Conservation (phyloP, 2,329 filamentous ascomycete species). For the Botrytis fragariae region DNA sequence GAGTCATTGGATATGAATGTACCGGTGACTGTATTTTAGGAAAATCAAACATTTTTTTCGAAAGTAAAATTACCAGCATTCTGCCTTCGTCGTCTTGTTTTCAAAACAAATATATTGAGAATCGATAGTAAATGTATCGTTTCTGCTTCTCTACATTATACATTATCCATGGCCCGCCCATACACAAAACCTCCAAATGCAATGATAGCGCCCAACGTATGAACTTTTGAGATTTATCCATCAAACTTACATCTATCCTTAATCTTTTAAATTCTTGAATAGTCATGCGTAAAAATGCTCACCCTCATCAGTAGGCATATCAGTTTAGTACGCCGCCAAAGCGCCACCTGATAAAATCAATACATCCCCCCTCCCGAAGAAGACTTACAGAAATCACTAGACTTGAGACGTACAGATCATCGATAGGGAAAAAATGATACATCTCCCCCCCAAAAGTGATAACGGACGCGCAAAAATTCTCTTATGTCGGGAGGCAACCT, state of each 20-base stretch:
- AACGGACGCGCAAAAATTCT: no score
- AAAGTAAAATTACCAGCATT: neutral
- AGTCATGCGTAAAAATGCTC: neutral
- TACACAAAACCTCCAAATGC: neutral
- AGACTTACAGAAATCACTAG: no score
- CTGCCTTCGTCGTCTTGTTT: neutral
- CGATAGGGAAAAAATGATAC: no score
- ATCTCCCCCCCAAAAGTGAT: no score
- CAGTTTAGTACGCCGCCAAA: neutral
- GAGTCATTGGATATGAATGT: neutral
- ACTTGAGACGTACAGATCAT: no score
- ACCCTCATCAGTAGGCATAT: neutral
- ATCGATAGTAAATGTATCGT: no score
- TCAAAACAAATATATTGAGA: neutral
- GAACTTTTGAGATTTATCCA: neutral
- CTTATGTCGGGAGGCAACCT: no score
- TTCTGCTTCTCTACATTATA: neutral
- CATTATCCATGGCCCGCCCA: neutral
- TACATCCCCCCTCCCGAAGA: neutral
- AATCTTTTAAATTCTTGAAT: neutral
- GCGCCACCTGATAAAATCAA: neutral
- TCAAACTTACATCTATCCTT: neutral
- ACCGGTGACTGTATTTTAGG: neutral
- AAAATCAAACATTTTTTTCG: neutral
- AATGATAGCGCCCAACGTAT: neutral